These are phyloP conservation scores for Starmerella sp. DNA, from an alignment of 805 yeast species.

Conservation along the genomic window DNA sequence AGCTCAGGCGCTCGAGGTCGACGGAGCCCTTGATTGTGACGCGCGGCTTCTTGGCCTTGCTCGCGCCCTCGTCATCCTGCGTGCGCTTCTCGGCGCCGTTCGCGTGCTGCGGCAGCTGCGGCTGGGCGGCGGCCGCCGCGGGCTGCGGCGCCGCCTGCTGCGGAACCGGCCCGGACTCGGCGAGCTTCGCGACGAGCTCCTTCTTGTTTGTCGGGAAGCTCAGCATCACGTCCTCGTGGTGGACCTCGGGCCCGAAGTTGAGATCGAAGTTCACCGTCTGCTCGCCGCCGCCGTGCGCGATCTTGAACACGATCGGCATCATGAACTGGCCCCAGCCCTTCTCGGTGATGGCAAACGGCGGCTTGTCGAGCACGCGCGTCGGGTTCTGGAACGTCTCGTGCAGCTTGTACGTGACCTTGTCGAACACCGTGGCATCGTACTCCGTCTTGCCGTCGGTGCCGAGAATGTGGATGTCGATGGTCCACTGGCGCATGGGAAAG, in stretches of 20 bases:
- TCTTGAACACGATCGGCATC: slow-evolving; percentile 62
- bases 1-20: slow-evolving; percentile 83
- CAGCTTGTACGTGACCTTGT: slow-evolving; percentile 81
- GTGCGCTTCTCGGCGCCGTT: slow-evolving; percentile 33
- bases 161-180: slow-evolving; percentile 77
- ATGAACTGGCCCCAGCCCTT: slow-evolving; percentile 99
- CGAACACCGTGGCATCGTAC: slow-evolving; percentile 76
- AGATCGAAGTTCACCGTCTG: slow-evolving; percentile 78
- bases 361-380: slow-evolving; percentile 61
- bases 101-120: slow-evolving; percentile 2
- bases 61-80: slow-evolving; percentile 23
- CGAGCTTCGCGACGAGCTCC: slow-evolving; percentile 54
- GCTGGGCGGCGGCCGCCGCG: slow-evolving; percentile 7
- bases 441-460: slow-evolving; percentile 65
- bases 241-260: slow-evolving; percentile 68
- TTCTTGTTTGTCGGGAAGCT: slow-evolving; percentile 68
- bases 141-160: slow-evolving; percentile 25
- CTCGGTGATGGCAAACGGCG: slow-evolving; percentile 80
- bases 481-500: slow-evolving; percentile 92
- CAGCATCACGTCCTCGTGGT: slow-evolving; percentile 66
- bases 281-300: slow-evolving; percentile 82
- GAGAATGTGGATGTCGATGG: slow-evolving; percentile 60
- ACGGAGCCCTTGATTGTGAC: slow-evolving; percentile 45
- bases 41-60: slow-evolving; percentile 30
- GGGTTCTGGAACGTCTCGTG: slow-evolving; percentile 95